Conservation (phyloP, 2,329 filamentous ascomycete species). For the Shiraia bambusicola region DNA sequence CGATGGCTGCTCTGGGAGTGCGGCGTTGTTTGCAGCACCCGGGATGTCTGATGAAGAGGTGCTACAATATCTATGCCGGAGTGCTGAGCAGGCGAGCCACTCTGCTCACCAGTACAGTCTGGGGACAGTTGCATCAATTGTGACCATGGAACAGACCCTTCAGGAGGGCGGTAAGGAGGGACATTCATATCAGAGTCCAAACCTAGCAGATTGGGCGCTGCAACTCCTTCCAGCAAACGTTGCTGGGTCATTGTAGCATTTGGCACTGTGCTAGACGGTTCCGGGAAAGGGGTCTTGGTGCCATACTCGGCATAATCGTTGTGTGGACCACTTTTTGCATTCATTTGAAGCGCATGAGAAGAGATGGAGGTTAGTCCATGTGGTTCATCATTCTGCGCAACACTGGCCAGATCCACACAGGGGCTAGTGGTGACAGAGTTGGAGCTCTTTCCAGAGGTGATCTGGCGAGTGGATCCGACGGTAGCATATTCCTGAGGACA, state of each 20-base stretch:
- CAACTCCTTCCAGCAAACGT: slow-evolving; percentile 42
- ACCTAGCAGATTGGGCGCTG: slow-evolving; percentile 27
- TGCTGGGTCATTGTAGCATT: slow-evolving; percentile 47
- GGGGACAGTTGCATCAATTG: slow-evolving; percentile 33
- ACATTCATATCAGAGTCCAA: slow-evolving; percentile 17
- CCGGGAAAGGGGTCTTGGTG: slow-evolving; percentile 44
- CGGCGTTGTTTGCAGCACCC: background rate
- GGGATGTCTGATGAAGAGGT: background rate
- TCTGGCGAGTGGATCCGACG: background rate
- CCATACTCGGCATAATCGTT: slow-evolving; percentile 44
- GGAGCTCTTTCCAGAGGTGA: slow-evolving; percentile 14
- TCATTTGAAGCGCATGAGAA: slow-evolving; percentile 13
- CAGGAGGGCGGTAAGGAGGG: slow-evolving; percentile 19
- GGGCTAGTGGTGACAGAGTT: slow-evolving; percentile 12
- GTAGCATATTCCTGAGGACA: slow-evolving; percentile 3
- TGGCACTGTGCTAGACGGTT: slow-evolving; percentile 46
- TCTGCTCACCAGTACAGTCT: slow-evolving; percentile 11
- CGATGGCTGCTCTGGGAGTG: slow-evolving; percentile 10
- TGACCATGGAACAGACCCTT: slow-evolving; percentile 43
- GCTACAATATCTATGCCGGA: slow-evolving; percentile 1
- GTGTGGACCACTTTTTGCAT: slow-evolving; percentile 37
- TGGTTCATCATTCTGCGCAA: background rate
- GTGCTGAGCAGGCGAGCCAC: slow-evolving; percentile 9
- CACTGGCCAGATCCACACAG: background rate
- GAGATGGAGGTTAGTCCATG: background rate